Base-by-base conservation (phyloP, 2,329 filamentous ascomycete species). In the Penicillium sp. region DNA sequence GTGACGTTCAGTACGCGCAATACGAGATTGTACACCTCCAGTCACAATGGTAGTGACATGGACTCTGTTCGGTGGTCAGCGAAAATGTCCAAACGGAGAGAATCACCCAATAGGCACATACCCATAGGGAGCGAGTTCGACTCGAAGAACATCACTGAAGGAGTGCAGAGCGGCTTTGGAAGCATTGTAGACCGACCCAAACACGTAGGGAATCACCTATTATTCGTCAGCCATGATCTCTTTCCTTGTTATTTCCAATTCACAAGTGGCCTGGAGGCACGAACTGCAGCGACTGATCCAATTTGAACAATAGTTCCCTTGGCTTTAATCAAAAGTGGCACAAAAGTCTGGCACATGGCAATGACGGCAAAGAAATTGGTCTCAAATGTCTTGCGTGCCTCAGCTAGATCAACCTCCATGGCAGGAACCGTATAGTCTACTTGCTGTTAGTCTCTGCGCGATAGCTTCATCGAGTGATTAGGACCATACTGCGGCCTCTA, bases 341-440 rank as follows among this genome's bases (percentile, higher is more conserved):
- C 72, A 65, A 87, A 87, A 3, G 76, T 76, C 62, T 85, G 77
- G 71, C 82, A 85, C 69, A 87, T 82, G 16, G 72, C 70, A 75
- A 87, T 86, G 10, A 86, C 80, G 3, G 78, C 75, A 68, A 86
- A 83, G 47, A 87, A 72, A 59, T 87, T 87, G 21, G 79, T 79
- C 58, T 83, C 80, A 61, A 83, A 83, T 0, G 75, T 79, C 44
- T 69, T 55, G 21, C 77, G 74, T 7, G 80, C 76, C 62, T 84
- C 80, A 3, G 72, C 62, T 14, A 81, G 64, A 26, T 84, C 77
- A 47, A 83, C 77, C 58, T 87, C 83, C 52, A 84, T 75, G 5
- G 83, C 84, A 1, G 84, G 83, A 2, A 85, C 78, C 1, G 82
- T 85, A 62, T 84, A 85, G 63, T 85, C 76, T 78, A 48, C 4